Percentiles rank a stretch among this genome's conserved stretches.
These are phyloP conservation scores for Camelina laxa DNA, from an alignment of 345 rosid genomes.

Conservation along the genomic window DNA sequence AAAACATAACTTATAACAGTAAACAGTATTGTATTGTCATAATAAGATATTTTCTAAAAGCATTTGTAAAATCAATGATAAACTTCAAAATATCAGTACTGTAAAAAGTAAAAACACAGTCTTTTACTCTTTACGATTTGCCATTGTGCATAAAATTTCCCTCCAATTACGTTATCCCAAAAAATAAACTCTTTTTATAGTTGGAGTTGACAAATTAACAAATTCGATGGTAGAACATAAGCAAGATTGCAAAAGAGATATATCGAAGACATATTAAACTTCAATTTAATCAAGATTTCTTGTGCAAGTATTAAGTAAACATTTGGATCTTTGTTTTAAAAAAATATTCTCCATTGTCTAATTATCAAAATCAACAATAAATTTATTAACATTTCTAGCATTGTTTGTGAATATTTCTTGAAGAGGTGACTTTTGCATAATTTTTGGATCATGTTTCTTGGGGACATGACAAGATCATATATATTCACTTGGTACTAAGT, in stretches of 20 bases:
- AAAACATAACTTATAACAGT: too few relatives aligned
- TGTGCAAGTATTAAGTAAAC: constrained; percentile 7
- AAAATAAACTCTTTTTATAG: background rate
- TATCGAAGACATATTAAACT: background rate
- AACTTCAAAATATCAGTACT: too few relatives aligned
- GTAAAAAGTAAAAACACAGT: background rate
- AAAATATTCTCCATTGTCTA: background rate
- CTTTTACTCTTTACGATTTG: background rate
- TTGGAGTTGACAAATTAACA: background rate
- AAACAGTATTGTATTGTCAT: too few relatives aligned
- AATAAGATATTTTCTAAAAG: background rate
- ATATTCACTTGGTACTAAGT: constrained; percentile 29
- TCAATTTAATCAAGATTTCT: background rate
- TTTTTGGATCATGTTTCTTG: constrained; percentile 44
- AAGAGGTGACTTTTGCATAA: constrained; percentile 30
- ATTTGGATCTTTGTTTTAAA: background rate
- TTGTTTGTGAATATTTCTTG: constrained; percentile 3
- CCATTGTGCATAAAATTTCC: background rate
- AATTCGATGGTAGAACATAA: background rate
- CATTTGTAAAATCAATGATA: too few relatives aligned
- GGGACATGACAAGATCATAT: constrained; percentile 35
- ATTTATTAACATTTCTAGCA: constrained; percentile 2
- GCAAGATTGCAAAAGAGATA: background rate
- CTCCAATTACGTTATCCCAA: background rate
- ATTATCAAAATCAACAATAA: constrained; percentile 5